These are phyloP conservation scores for Neurospora cerealis DNA, from an alignment of 495 filamentous ascomycete genomes.

Conservation along the genomic window DNA sequence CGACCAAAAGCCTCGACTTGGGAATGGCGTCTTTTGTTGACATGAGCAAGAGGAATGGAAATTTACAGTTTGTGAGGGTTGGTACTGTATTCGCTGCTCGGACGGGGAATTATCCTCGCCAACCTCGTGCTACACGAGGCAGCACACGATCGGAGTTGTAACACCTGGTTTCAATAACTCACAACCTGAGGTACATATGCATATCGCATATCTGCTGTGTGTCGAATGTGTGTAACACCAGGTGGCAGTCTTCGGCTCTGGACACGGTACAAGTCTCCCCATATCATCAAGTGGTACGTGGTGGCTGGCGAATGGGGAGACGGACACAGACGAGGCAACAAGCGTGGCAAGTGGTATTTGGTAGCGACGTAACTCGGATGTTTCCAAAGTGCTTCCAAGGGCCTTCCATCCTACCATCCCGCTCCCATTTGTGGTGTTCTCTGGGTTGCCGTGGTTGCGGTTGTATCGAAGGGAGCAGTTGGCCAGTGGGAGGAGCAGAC, in stretches of 20 bases:
- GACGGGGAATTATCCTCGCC: background rate
- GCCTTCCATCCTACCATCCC: background rate
- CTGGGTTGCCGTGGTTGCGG: background rate
- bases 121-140: background rate
- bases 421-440: background rate
- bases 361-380: background rate
- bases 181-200: background rate
- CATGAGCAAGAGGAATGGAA: background rate
- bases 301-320: background rate
- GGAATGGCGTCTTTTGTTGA: background rate
- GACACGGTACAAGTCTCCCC: background rate
- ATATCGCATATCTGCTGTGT: background rate
- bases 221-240: background rate
- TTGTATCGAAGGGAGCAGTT: background rate
- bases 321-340: background rate
- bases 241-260: background rate
- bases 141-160: background rate
- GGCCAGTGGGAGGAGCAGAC: background rate
- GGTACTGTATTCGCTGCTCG: background rate
- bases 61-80: background rate
- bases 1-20: background rate
- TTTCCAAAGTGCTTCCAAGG: background rate
- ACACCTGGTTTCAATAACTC: background rate
- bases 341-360: background rate
- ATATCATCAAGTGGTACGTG: background rate